Percentiles rank a stretch among this genome's conserved stretches.
Evolutionary conservation across 2,329 filamentous ascomycete species (phyloP).

Genomic region (Sclerotinia glacialis): DNA sequence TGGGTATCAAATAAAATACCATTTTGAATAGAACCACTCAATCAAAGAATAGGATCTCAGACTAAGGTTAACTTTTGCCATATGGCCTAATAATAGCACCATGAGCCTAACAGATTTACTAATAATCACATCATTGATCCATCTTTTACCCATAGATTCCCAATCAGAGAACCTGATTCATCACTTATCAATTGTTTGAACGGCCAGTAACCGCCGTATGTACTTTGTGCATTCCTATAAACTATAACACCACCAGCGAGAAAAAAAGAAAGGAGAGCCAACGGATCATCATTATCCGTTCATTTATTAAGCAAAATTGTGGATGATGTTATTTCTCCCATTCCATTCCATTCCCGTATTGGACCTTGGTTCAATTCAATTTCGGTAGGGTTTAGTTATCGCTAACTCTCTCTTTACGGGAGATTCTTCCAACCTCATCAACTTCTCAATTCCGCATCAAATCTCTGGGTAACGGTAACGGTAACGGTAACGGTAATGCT

Average conservation of each 20-base stretch:
- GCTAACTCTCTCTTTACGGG: neutral
- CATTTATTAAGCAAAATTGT: neutral
- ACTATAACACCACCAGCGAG: too few species aligned
- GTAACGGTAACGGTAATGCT: too few species aligned
- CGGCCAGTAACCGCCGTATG: neutral
- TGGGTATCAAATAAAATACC: too few species aligned
- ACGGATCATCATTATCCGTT: neutral
- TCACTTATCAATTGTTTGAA: neutral
- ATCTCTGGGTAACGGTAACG: too few species aligned
- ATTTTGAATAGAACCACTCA: neutral
- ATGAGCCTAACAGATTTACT: neutral
- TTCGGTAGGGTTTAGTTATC: slow-evolving; percentile 8
- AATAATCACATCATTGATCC: neutral
- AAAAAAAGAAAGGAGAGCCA: neutral
- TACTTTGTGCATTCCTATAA: neutral
- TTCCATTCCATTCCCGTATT: neutral
- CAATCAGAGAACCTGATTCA: neutral
- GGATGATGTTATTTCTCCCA: neutral
- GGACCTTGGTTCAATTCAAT: neutral
- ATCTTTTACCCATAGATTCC: neutral
- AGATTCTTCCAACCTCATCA: neutral
- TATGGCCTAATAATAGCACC: too few species aligned
- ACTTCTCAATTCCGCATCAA: neutral
- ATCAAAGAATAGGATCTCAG: neutral
- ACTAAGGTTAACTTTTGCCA: neutral